Evolutionary conservation across 2,329 filamentous ascomycete species (phyloP), one percentile per base, ranked within the genome.

Genomic region (Colletotrichum karsti): DNA sequence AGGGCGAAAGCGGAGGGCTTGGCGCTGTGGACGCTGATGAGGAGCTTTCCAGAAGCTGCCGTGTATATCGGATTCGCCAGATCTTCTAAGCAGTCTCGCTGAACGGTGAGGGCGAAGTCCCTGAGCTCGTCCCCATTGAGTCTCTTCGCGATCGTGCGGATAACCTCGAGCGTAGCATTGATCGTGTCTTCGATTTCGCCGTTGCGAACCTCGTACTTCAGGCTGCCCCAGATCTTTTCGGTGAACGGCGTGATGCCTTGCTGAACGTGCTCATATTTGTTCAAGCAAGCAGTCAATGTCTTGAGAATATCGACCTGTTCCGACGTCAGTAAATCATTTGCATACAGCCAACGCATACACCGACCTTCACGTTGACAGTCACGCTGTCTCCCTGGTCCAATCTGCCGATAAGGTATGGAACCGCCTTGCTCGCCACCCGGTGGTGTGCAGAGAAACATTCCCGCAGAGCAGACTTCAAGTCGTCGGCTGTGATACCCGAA

Each of bases 141-240:
- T 51, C 81, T 79, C 8, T 76, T 79, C 0, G 85, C 80, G 3
- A 89, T 79, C 9, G 84, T 80, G 35, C 83, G 82, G 58, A 90
- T 82, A 4, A 87, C 85, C 50, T 85, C 84, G 15, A 90, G 77
- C 1, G 87, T 89, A 3, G 84, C 84, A 73, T 87, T 84, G 13
- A 89, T 86, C 1, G 83, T 84, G 69, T 89, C 88, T 67, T 86
- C 83, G 8, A 87, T 82, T 67, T 90, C 88, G 12, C 88, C 88
- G 60, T 90, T 89, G 35, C 88, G 85, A 12, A 90, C 88, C 70
- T 90, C 88, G 68, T 88, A 90, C 73, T 90, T 90, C 51, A 90
- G 83, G n/a, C 87, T 87, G 30, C 81, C 80, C 88, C 88, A 90
- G 51, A 89, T 83, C 48, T 84, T 81, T 55, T 83, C 79, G 18